Percentiles rank a stretch among this genome's conserved stretches.
phyloP scores from a whole-genome alignment of 495 filamentous ascomycete genomes.

The Aspergillus saccharolyticus region DNA sequence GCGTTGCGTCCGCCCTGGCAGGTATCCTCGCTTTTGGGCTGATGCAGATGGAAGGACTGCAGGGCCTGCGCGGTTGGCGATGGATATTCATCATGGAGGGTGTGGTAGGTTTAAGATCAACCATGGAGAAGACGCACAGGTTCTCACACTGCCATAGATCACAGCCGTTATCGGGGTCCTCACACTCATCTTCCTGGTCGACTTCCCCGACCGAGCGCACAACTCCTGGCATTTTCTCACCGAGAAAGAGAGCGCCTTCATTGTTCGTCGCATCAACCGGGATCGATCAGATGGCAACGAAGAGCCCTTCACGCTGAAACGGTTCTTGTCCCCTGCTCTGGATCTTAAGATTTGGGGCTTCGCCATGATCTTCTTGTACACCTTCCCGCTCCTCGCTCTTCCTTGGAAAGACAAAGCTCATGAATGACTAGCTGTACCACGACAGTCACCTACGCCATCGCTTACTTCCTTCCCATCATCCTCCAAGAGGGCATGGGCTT shows the following conservation, averaged over 20 bases:
- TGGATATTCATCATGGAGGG: conserved; percentile 65
- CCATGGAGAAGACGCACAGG: background rate
- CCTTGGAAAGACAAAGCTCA: background rate
- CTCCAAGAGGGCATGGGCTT: conserved; percentile 55
- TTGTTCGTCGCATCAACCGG: conserved; percentile 53
- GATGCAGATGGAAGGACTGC: conserved; percentile 51
- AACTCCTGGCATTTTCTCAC: conserved; percentile 51
- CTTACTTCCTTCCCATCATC: conserved; percentile 66
- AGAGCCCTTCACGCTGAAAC: conserved; percentile 45
- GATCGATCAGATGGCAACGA: conserved; percentile 52
- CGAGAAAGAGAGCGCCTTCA: conserved; percentile 46
- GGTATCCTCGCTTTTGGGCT: conserved; percentile 63
- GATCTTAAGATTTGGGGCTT: conserved; percentile 62
- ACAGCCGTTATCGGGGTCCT: conserved; percentile 39
- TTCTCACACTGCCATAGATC: conserved; percentile 22
- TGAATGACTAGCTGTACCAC: conserved; percentile 39
- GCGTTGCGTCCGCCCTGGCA: conserved; percentile 53
- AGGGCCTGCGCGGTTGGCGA: conserved; percentile 52
- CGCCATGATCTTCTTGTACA: conserved; percentile 52
- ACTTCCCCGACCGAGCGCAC: conserved; percentile 51
- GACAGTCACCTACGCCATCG: conserved; percentile 58
- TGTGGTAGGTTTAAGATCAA: conserved; percentile 23
- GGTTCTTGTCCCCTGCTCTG: conserved; percentile 43
- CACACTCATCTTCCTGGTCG: conserved; percentile 51
- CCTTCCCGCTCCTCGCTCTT: background rate